phyloP scores from a whole-genome alignment of 2,329 filamentous ascomycete species.

The Aspergillus unguis region DNA sequence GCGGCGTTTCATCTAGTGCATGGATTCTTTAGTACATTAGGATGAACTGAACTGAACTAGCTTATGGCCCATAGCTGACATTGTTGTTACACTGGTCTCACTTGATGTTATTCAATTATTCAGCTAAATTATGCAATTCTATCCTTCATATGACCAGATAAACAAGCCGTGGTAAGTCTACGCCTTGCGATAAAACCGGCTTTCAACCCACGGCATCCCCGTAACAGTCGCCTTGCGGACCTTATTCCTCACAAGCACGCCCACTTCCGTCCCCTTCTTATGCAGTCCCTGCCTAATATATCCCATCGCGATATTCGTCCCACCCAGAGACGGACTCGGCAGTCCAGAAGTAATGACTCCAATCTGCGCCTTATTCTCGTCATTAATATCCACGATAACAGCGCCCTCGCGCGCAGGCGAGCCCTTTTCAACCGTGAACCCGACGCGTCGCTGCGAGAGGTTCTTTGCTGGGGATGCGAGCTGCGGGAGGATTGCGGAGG shows the following conservation, averaged over 20 bases:
- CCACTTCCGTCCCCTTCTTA: constrained; percentile 78
- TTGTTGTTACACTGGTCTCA: no score
- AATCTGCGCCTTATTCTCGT: constrained; percentile 61
- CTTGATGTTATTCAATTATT: no score
- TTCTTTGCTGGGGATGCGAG: constrained; percentile 56
- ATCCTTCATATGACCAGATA: not conserved
- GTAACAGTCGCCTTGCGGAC: constrained; percentile 69
- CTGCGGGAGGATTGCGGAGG: constrained; percentile 72
- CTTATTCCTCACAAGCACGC: constrained; percentile 73
- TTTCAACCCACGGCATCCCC: constrained; percentile 85
- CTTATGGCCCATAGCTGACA: no score
- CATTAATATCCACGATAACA: constrained; percentile 61
- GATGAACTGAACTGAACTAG: no score
- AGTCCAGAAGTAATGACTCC: constrained; percentile 85
- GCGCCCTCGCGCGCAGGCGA: constrained; percentile 88
- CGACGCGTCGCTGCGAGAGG: constrained; percentile 71
- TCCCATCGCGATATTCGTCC: constrained; percentile 92
- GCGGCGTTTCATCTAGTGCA: no score
- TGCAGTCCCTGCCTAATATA: constrained; percentile 79
- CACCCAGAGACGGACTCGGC: constrained; percentile 76
- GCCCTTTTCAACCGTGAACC: constrained; percentile 72
- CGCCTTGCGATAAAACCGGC: constrained; percentile 63
- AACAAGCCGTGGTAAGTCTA: constrained; percentile 10
- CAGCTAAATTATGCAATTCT: not conserved
- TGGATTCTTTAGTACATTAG: no score